Evolutionary conservation across 306 rosid species (phyloP).

Genomic region (Prunus persica): DNA sequence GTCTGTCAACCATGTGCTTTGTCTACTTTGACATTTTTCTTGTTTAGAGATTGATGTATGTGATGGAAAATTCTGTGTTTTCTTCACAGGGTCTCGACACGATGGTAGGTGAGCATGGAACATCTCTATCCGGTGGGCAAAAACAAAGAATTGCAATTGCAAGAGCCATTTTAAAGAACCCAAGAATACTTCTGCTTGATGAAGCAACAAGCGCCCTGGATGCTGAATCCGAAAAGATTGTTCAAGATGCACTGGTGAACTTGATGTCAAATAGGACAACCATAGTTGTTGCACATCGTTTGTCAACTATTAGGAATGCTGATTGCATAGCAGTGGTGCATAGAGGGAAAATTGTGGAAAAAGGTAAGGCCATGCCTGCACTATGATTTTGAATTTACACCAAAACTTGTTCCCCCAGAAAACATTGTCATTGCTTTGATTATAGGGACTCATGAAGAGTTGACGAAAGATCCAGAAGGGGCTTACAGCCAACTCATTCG

Average conservation of each 20-base stretch:
- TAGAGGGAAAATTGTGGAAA: constrained; percentile 73
- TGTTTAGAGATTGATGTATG: not conserved
- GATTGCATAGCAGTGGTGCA: constrained; percentile 82
- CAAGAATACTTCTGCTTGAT: constrained; percentile 82
- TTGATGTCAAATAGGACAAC: constrained; percentile 75
- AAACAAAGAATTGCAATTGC: constrained; percentile 97
- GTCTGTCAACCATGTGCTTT: not conserved
- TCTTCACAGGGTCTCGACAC: constrained; percentile 73
- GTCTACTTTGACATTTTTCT: not conserved
- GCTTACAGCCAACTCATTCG: constrained; percentile 80
- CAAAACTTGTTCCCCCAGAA: not conserved
- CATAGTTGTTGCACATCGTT: constrained; percentile 85
- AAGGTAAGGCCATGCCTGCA: constrained; percentile 34
- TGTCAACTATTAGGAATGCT: constrained; percentile 80
- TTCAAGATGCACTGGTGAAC: constrained; percentile 73
- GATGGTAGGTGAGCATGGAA: constrained; percentile 83
- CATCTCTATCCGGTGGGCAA: constrained; percentile 94
- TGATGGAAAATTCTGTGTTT: not conserved
- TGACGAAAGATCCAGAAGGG: constrained; percentile 55
- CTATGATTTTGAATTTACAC: not conserved
- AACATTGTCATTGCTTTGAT: not conserved
- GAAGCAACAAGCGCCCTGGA: constrained; percentile 95
- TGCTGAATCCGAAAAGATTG: constrained; percentile 86
- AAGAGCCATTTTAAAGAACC: constrained; percentile 88
- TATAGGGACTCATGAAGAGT: constrained; percentile 67